These are phyloP conservation scores for Teratosphaeria zuluensis DNA, from an alignment of 2,329 filamentous ascomycete species.

Conservation along the genomic window DNA sequence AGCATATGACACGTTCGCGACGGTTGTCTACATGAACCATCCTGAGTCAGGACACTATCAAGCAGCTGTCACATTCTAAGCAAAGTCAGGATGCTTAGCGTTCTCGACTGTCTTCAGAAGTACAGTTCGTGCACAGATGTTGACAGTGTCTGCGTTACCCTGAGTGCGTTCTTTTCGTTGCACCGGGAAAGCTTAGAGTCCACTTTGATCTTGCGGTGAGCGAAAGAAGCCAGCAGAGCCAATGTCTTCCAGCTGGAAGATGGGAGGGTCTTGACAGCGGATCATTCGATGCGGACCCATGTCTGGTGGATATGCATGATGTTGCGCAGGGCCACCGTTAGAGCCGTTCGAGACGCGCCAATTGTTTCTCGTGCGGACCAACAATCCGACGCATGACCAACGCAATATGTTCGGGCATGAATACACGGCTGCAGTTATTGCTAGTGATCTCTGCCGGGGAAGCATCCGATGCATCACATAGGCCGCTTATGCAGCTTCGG, in stretches of 20 bases:
- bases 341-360: not conserved
- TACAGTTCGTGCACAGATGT: not conserved
- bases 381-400: not conserved
- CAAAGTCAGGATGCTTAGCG: not conserved
- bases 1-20: not conserved
- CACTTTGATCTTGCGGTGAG: not conserved
- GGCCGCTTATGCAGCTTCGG: not conserved
- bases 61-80: not conserved
- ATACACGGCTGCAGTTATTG: not conserved
- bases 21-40: not conserved
- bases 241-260: not conserved
- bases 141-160: not conserved
- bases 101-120: not conserved
- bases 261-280: not conserved
- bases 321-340: not conserved
- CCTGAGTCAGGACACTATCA: not conserved
- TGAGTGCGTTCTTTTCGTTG: not conserved
- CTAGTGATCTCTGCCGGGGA: not conserved
- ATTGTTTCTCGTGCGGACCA: not conserved
- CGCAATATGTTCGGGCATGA: not conserved
- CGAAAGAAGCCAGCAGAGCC: not conserved
- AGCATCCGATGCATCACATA: not conserved
- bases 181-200: not conserved
- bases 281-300: not conserved
- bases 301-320: not conserved